Base-by-base conservation (phyloP, 1,284 basidiomycete species). In the Inonotus obliquus region DNA sequence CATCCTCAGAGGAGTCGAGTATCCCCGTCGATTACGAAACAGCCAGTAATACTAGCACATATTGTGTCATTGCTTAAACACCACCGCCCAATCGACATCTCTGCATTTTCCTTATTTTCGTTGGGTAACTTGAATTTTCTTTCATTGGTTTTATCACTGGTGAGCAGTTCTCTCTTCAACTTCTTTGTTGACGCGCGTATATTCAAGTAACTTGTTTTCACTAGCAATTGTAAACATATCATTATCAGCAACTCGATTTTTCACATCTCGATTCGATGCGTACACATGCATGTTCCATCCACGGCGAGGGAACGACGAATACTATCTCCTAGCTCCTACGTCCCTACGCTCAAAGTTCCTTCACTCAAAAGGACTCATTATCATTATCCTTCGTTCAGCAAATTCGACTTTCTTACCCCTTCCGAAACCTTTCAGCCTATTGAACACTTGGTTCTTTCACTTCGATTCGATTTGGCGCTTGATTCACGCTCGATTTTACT, bases 1-100 rank as follows among this genome's bases (percentile, higher is more conserved):
- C 55, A 41, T 47, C 55, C 25, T 44, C 49, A 17, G 48, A 59
- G 29, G 58, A 59, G 49, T 59, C 58, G 58, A 59, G 58, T 25
- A 38, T 54, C 19, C 49, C 58, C 49, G 47, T 39, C 45, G 48
- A 59, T 32, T 41, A 27, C n/a, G 58, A 59, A 35, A 27, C 19
- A 35, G 53, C 13, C 49, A 25, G n/a, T 6, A 44, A 14, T 21
- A 59, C 35, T 37, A 35, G 35, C 17, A 57, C 44, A 14, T 59
- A 41, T 49, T 59, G 58, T 49, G 49, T 59, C 19, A 59, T 59
- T 17, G 58, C 51, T 27, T 59, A 44, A 38, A 10, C n/a, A 4
- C 0, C 6, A 3, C 23, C 9, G 25, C 23, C 4, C 29, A 21
- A 10, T 41, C 19, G 9, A 14, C 10, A 21, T 19, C 14, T 41